These are phyloP conservation scores for Wickerhamomyces canadensis DNA, from an alignment of 805 yeast genomes.

Conservation along the genomic window DNA sequence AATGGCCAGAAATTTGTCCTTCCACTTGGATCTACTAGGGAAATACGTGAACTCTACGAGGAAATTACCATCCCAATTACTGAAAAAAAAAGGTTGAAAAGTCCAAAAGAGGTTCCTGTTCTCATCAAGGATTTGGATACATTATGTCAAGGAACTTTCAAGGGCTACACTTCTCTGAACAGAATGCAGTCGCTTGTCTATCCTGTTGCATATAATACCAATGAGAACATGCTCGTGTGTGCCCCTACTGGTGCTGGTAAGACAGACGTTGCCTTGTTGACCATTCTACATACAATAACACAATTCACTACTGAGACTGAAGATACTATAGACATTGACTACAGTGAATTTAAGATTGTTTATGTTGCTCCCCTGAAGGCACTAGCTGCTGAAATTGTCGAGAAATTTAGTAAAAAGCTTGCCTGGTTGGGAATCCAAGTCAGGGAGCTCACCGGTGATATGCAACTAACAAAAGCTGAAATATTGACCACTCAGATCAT, in stretches of 20 bases:
- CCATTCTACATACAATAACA: slow-evolving; percentile 73
- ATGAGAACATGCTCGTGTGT: slow-evolving; percentile 92
- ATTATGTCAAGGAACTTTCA: slow-evolving; percentile 79
- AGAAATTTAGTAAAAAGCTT: slow-evolving; percentile 72
- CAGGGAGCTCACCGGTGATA: slow-evolving; percentile 89
- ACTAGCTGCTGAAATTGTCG: slow-evolving; percentile 93
- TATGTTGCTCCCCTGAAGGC: slow-evolving; percentile 95
- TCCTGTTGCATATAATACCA: slow-evolving; percentile 88
- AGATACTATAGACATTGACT: slow-evolving; percentile 58
- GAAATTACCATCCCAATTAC: slow-evolving; percentile 82
- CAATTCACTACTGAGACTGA: slow-evolving; percentile 57
- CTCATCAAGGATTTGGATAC: slow-evolving; percentile 61
- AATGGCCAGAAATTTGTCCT: slow-evolving; percentile 76
- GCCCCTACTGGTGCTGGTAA: slow-evolving; percentile 99
- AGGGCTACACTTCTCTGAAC: slow-evolving; percentile 70
- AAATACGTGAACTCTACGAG: slow-evolving; percentile 58
- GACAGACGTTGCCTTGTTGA: slow-evolving; percentile 83
- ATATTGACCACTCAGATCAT: slow-evolving; percentile 78
- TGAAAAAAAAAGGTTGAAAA: slow-evolving; percentile 36
- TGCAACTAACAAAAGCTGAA: slow-evolving; percentile 82
- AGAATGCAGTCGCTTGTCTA: slow-evolving; percentile 86
- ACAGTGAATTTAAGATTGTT: slow-evolving; percentile 82
- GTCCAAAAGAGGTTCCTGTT: slow-evolving; percentile 42
- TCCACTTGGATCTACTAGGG: slow-evolving; percentile 76
- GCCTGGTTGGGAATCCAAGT: slow-evolving; percentile 85